phyloP scores from a whole-genome alignment of 2,329 filamentous ascomycete genomes.

The Aspergillus bombycis region DNA sequence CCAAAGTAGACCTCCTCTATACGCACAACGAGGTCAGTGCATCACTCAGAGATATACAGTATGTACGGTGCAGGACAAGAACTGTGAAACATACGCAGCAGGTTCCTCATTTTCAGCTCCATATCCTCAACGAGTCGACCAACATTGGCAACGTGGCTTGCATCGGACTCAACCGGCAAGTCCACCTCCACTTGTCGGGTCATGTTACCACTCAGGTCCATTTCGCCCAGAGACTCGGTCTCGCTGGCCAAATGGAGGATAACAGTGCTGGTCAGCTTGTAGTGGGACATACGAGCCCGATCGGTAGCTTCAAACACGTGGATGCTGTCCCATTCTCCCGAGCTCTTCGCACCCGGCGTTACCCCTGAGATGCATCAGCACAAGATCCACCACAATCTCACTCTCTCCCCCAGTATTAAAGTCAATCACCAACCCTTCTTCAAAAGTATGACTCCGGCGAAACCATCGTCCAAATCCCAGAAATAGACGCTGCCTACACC shows the following conservation, averaged over 20 bases:
- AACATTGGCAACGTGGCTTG: constrained; percentile 93
- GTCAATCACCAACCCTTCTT: constrained; percentile 74
- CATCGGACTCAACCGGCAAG: constrained; percentile 84
- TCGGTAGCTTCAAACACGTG: constrained; percentile 98
- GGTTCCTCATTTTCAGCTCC: constrained; percentile 98
- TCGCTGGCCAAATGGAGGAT: constrained; percentile 82
- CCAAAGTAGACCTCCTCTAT: constrained; percentile 96
- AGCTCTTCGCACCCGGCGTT: constrained; percentile 66
- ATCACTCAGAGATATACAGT: not conserved
- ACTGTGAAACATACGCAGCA: constrained; percentile 63
- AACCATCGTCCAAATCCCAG: constrained; percentile 97
- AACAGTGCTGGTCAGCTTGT: constrained; percentile 96
- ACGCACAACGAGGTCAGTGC: constrained; percentile 21
- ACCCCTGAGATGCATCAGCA: constrained; percentile 54
- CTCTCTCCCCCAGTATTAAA: not conserved
- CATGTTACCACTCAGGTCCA: constrained; percentile 97
- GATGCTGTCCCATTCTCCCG: constrained; percentile 95
- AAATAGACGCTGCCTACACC: constrained; percentile 96
- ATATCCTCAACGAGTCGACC: constrained; percentile 96
- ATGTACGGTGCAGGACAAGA: not conserved
- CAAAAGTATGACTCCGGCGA: constrained; percentile 90
- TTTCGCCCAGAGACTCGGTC: constrained; percentile 70
- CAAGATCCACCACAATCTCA: not conserved
- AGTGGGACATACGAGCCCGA: constrained; percentile 86
- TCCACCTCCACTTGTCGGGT: constrained; percentile 94